These are phyloP conservation scores for Ceratobasidium theobromae DNA, from an alignment of 1,284 basidiomycete genomes.

Conservation along the genomic window DNA sequence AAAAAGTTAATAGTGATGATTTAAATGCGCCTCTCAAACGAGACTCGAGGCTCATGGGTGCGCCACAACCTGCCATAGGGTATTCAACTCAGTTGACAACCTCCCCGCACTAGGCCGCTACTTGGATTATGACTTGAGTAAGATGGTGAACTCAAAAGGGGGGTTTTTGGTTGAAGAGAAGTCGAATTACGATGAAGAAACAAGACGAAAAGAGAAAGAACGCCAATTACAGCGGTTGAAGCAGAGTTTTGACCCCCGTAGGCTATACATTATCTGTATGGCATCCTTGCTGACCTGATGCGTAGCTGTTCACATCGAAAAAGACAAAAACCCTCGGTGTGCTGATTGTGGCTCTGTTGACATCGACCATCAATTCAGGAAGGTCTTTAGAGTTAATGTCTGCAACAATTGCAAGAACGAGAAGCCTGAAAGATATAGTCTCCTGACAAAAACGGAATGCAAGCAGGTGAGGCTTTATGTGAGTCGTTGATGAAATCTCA, in stretches of 20 bases:
- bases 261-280: conserved; percentile 40
- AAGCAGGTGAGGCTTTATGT: conserved; percentile 70
- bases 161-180: conserved; percentile 88
- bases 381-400: conserved; percentile 80
- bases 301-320: conserved; percentile 68
- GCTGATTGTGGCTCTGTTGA: conserved; percentile 79
- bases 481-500: not conserved
- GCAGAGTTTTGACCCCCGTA: conserved; percentile 72
- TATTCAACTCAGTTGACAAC: not conserved
- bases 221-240: conserved; percentile 67
- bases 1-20: conserved; percentile 37
- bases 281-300: conserved; percentile 34
- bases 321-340: conserved; percentile 76
- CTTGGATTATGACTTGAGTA: conserved; percentile 95
- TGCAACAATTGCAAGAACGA: conserved; percentile 90
- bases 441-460: conserved; percentile 98
- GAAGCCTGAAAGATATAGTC: conserved; percentile 87
- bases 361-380: conserved; percentile 78
- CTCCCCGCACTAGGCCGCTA: conserved; percentile 55
- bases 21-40: conserved; percentile 58
- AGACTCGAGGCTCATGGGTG: conserved; percentile 63
- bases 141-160: conserved; percentile 93
- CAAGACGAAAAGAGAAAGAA: conserved; percentile 70
- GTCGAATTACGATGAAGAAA: conserved; percentile 64
- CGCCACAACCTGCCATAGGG: not conserved